These are phyloP conservation scores for Ogataea dorogensis DNA, from an alignment of 805 yeast species.

Conservation along the genomic window DNA sequence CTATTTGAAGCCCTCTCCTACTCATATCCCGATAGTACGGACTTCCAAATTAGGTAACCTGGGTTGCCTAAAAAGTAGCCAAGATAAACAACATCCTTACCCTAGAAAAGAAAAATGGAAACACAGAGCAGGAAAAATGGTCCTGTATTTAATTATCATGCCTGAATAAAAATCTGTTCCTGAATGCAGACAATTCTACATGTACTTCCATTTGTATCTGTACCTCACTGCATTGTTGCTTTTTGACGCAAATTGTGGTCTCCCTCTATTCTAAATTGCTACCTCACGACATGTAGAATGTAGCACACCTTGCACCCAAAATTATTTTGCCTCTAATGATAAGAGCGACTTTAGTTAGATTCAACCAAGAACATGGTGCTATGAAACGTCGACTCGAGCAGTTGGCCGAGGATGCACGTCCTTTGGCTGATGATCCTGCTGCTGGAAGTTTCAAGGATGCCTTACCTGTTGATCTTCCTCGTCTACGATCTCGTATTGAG, in stretches of 20 bases:
- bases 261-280: too few species aligned
- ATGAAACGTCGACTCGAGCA: conserved; percentile 39
- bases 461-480: conserved; percentile 20
- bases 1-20: background rate
- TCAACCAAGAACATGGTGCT: conserved; percentile 20
- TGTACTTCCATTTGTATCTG: too few species aligned
- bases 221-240: too few species aligned
- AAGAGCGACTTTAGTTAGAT: conserved; percentile 1
- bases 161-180: background rate
- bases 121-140: conserved; percentile 5
- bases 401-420: conserved; percentile 42
- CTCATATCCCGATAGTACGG: conserved; percentile 9
- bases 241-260: too few species aligned
- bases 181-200: background rate
- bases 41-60: conserved; percentile 12
- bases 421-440: conserved; percentile 33
- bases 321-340: conserved; percentile 3
- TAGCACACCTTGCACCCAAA: conserved; percentile 6
- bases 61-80: conserved; percentile 12
- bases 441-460: conserved; percentile 34
- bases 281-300: too few species aligned
- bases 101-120: conserved; percentile 6
- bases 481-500: conserved; percentile 28
- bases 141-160: conserved; percentile 1
- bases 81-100: conserved; percentile 12